Base-by-base conservation (phyloP, 495 filamentous ascomycete species). In the Cercophora newfieldiana region DNA sequence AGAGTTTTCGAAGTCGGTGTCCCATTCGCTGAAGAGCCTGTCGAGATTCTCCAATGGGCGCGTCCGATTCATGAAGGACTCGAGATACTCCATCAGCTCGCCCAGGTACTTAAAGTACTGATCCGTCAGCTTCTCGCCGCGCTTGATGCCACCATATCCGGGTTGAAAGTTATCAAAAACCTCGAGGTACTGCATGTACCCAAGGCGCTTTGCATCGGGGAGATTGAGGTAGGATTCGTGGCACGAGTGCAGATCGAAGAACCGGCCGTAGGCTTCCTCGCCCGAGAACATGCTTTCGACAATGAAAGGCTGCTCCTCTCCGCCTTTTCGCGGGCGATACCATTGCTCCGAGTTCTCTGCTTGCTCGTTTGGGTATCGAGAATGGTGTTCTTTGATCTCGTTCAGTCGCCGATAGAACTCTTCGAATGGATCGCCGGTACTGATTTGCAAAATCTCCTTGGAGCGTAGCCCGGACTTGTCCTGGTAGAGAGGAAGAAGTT, bases 231-330 rank as follows among this genome's bases (percentile, higher is more conserved):
- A 99, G 10, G 90, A 82, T 71, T 97, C 93, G 71, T 98, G 95
- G 65, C 88, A 81, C 50, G 75, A 82, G 25, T 91, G 94, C 58
- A 99, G 78, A 77, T 99, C 95, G 68, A 98, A 87, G 74, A 89
- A 98, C 63, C 91, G 89, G 26, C 95, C 95, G 70, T 89, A 97
- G 2, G 88, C 88, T 75, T 99, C 95, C 78, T 98, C 95, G 21
- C 95, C 96, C 1, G 92, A 95, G 74, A 98, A 99, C 89, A 97
- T 90, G 60, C 84, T 87, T 69, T 97, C 93, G 61, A 97, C 87
- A 53, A 94, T 87, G 67, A 82, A 84, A 1, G 93, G 91, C 37
- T 89, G 88, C 7, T 88, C 83, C 29, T 86, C 86, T 16, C 67
- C 70, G 50, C 71, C 72, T 30, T 75, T 81, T 59, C 83, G 86